Conservation (phyloP, 2,329 filamentous ascomycete species). For the Cladosporium sp. region DNA sequence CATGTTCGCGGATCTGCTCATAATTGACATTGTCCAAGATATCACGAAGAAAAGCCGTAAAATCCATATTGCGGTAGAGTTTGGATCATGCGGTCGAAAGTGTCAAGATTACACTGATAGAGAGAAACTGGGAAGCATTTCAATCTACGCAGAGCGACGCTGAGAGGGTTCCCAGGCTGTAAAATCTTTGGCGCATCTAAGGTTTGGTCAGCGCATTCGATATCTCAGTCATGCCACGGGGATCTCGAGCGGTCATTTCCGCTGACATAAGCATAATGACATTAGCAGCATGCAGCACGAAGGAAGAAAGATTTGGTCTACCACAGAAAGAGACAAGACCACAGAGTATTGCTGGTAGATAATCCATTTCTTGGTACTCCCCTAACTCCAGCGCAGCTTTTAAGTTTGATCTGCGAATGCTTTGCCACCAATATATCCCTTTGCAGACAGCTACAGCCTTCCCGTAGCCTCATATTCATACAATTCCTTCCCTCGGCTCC, state of each 20-base stretch:
- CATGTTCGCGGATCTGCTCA: neutral
- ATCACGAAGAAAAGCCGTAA: neutral
- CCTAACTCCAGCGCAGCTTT: slow-evolving; percentile 6
- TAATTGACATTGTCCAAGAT: neutral
- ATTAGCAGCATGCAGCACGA: neutral
- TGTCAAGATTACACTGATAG: neutral
- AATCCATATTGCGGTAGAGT: neutral
- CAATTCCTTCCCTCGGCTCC: neutral
- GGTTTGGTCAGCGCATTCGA: neutral
- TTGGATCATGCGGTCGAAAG: neutral
- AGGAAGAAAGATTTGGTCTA: neutral
- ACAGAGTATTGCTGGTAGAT: neutral
- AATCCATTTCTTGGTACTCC: neutral
- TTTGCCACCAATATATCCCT: neutral
- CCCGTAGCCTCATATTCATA: slow-evolving; percentile 11
- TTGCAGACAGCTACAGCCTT: neutral
- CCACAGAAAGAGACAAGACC: neutral
- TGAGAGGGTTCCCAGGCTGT: neutral
- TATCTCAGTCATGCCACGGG: neutral
- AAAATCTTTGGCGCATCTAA: neutral
- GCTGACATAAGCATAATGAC: neutral
- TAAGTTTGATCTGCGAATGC: neutral
- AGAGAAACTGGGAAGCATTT: neutral
- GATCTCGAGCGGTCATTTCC: neutral
- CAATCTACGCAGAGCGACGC: neutral